Conservation (phyloP, 768 basidiomycete genomes). For the Collybia sordida region DNA sequence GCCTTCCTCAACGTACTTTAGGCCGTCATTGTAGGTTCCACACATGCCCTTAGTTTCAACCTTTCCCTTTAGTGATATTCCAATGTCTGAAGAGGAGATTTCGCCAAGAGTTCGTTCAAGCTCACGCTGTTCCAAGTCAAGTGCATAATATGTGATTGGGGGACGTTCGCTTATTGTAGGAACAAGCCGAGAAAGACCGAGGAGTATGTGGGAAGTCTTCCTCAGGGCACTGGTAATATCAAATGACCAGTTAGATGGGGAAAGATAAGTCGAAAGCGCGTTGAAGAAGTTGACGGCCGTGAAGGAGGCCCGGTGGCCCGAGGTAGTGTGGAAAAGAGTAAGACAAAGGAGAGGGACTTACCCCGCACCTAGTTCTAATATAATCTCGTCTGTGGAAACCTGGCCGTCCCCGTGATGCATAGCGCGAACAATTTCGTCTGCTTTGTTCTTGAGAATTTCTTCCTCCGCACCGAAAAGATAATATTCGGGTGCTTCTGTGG, state of each 20-base stretch:
- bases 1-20: slow-evolving; percentile 73
- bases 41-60: slow-evolving; percentile 83
- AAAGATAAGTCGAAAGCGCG: background rate
- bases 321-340: background rate
- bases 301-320: background rate
- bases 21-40: slow-evolving; percentile 88
- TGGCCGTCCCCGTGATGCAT: slow-evolving; percentile 56
- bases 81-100: slow-evolving; percentile 64
- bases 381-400: slow-evolving; percentile 45
- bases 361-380: slow-evolving; percentile 96
- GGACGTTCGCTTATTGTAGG: slow-evolving; percentile 30
- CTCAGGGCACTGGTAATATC: slow-evolving; percentile 62
- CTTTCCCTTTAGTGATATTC: slow-evolving; percentile 62
- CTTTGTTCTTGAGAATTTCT: slow-evolving; percentile 71
- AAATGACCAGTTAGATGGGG: background rate
- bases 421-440: slow-evolving; percentile 68
- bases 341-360: slow-evolving; percentile 35
- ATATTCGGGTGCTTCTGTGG: slow-evolving; percentile 77
- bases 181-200: slow-evolving; percentile 61
- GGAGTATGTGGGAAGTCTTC: slow-evolving; percentile 85
- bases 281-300: too few relatives aligned
- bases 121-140: slow-evolving; percentile 89
- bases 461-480: slow-evolving; percentile 91
- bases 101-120: slow-evolving; percentile 75
- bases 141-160: slow-evolving; percentile 83